Base-by-base conservation (phyloP, 495 filamentous ascomycete genomes). In the Schizothecium vesticola region DNA sequence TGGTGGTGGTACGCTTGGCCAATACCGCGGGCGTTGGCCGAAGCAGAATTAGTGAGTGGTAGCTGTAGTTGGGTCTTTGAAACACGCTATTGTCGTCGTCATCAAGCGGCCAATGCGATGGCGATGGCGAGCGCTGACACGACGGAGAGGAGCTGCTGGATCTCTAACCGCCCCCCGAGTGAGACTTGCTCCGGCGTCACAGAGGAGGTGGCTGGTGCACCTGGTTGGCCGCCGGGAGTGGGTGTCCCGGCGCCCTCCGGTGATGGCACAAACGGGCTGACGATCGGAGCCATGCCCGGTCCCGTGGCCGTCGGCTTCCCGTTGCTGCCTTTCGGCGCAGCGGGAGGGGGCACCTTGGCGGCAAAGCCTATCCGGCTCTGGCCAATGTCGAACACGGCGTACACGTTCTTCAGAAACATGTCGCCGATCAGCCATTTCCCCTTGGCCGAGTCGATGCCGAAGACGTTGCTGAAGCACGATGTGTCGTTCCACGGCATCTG, bases 341-440 rank as follows among this genome's bases (percentile, higher is more conserved):
- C 29, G 16, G 71, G 63, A 23, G 67, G 64, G 16, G 68, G 56
- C 11, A 76, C 73, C 64, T 77, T 81, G 31, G 68, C 64, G 12
- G 81, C 81, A 58, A 84, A 83, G 19, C 82, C 87, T 69, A 89
- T 81, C 64, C 81, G 83, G 43, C 69, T 79, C 65, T 85, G 72
- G 29, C 86, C 91, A 51, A 84, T 86, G 75, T 96, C 92, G 72
- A 96, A 96, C 23, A 95, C 89, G 24, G 86, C 80, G 78, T 95
- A 95, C n/a, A 96, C 92, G 70, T 96, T 95, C 80, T 96, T 96
- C 66, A 96, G 77, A 71, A 96, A 96, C 5, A 90, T 85, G 71
- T 94, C 92, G 6, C 92, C 92, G 1, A 95, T 75, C 29, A 96
- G 81, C 92, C 93, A 95, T 6, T 75, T 82, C 51, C 74, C 77